Conservation (phyloP, 83 land plant genomes). For the Diphasiastrum complanatum region DNA sequence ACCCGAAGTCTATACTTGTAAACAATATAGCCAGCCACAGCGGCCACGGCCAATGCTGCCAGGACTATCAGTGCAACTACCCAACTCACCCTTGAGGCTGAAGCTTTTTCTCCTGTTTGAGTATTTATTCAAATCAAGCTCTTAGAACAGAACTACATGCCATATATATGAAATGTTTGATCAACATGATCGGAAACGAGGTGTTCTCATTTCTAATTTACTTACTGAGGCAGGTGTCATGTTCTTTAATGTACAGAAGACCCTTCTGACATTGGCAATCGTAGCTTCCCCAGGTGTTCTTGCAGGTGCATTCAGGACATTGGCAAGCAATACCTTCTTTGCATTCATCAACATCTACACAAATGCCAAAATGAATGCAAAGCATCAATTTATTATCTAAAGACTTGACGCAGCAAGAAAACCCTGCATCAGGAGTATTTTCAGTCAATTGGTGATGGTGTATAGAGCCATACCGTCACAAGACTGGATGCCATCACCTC, state of each 20-base stretch:
- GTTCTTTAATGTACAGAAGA: constrained; percentile 55
- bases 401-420: not conserved
- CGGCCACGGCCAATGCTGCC: constrained; percentile 34
- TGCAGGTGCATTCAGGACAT: constrained; percentile 58
- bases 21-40: constrained; percentile 50
- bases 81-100: constrained; percentile 42
- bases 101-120: constrained; percentile 1
- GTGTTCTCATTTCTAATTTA: not conserved
- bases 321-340: constrained; percentile 51
- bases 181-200: too few species aligned
- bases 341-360: constrained; percentile 54
- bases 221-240: constrained; percentile 75
- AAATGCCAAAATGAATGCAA: not conserved
- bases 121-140: not conserved
- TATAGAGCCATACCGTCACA: constrained; percentile 42
- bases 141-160: too few species aligned
- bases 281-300: constrained; percentile 68
- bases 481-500: constrained; percentile 43
- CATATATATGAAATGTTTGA: too few species aligned
- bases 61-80: constrained; percentile 33
- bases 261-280: constrained; percentile 62
- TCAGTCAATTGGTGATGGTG: not conserved
- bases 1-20: constrained; percentile 83
- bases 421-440: not conserved
- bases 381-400: not conserved